Evolutionary conservation across 2,329 filamentous ascomycete species (phyloP).

Genomic region (Ambrosiella cleistominuta): DNA sequence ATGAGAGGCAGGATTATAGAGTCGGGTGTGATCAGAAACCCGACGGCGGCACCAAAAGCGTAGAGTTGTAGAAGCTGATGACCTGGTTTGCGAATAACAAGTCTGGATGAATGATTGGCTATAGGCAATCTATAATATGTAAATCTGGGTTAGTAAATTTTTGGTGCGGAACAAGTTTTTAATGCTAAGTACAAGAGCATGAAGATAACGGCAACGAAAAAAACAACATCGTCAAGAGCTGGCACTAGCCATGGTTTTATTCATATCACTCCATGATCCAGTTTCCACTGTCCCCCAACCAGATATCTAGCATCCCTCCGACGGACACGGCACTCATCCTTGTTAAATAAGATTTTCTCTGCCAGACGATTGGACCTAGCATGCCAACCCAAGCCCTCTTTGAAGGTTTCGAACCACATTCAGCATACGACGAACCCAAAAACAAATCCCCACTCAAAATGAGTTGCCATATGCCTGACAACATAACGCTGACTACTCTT

Average conservation of each 20-base stretch:
- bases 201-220: not conserved
- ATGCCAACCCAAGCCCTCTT: no score
- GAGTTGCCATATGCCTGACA: no score
- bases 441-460: no score
- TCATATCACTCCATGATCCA: not conserved
- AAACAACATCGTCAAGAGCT: not conserved
- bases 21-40: not conserved
- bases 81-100: not conserved
- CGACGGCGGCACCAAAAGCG: not conserved
- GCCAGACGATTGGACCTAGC: no score
- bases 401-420: no score
- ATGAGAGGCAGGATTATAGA: not conserved
- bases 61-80: not conserved
- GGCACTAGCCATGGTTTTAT: not conserved
- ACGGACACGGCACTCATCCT: not conserved
- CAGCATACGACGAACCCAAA: no score
- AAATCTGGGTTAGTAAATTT: no score
- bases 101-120: not conserved
- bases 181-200: not conserved
- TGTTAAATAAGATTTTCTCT: no score
- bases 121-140: no score
- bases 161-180: not conserved
- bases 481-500: no score
- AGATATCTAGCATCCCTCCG: not conserved
- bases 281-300: not conserved